Percentiles rank a stretch among this genome's conserved stretches.
phyloP scores from a whole-genome alignment of 805 yeast species.

The Sugiyamaella mastotermitis region DNA sequence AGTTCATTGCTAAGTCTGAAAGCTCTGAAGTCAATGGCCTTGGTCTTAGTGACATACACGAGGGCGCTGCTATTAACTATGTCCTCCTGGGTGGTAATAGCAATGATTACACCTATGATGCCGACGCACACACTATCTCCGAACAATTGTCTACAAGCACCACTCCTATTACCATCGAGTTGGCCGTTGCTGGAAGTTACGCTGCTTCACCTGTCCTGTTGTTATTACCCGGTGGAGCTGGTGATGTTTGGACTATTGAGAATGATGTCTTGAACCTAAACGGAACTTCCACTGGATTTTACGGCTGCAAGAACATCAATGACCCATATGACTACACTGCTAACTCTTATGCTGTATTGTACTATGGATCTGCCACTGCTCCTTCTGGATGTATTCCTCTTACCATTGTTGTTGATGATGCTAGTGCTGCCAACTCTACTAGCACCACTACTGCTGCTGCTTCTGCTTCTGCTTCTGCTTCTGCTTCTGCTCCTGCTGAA shows the following conservation, averaged over 20 bases:
- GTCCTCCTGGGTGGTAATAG: constrained; percentile 13
- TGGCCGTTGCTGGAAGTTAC: background rate
- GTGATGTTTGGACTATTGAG: constrained; percentile 9
- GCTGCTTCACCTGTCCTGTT: constrained; percentile 3
- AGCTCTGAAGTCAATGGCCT: constrained; percentile 2
- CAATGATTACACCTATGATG: background rate
- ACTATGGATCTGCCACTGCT: constrained; percentile 5
- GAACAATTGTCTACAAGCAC: background rate
- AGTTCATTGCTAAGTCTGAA: constrained; percentile 9
- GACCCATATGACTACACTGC: constrained; percentile 40
- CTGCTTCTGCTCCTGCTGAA: background rate
- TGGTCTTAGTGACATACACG: constrained; percentile 27
- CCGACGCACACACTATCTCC: background rate
- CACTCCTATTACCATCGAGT: background rate
- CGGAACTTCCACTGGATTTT: constrained; percentile 19
- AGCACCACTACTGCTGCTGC: constrained; percentile 1
- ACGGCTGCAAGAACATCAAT: constrained; percentile 37
- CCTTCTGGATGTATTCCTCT: constrained; percentile 6
- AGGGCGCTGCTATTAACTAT: constrained; percentile 42
- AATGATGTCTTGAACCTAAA: constrained; percentile 7
- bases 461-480: constrained; percentile 2
- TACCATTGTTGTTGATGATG: constrained; percentile 1
- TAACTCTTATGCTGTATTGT: constrained; percentile 27
- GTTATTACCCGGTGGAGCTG: constrained; percentile 7
- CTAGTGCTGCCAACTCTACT: background rate